phyloP scores from a whole-genome alignment of 176 grass and related monocot species.

The Poa pratensis region DNA sequence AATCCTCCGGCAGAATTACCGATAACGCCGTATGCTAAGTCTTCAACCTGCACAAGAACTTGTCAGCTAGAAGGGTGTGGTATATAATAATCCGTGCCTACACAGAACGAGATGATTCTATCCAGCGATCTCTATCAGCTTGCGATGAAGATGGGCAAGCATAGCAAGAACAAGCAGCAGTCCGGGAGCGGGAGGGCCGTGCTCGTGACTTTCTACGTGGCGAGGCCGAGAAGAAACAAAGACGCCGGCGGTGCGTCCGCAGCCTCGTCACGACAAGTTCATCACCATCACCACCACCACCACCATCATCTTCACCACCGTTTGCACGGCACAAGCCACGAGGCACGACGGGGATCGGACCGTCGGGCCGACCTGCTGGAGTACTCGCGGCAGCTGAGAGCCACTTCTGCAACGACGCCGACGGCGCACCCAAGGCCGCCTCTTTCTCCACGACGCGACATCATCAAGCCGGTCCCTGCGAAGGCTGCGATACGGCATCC shows the following conservation, averaged over 20 bases:
- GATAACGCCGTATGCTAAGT: background rate
- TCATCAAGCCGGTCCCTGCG: background rate
- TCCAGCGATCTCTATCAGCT: background rate
- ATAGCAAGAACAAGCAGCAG: slow-evolving; percentile 12
- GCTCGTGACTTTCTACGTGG: slow-evolving; percentile 41
- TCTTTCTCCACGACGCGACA: background rate
- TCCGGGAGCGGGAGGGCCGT: slow-evolving; percentile 16
- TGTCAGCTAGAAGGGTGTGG: background rate
- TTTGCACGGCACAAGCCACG: background rate
- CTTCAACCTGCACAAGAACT: background rate
- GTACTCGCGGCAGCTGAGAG: slow-evolving; percentile 50
- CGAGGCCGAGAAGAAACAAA: background rate
- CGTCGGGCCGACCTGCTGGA: slow-evolving; percentile 41
- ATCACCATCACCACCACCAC: slow-evolving; percentile 13
- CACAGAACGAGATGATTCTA: background rate
- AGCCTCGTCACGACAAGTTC: background rate
- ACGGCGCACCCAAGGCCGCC: background rate
- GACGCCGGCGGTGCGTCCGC: background rate
- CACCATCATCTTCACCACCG: background rate
- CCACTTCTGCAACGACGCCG: background rate
- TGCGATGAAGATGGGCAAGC: slow-evolving; percentile 34
- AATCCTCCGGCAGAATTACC: slow-evolving; percentile 33
- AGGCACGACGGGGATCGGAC: background rate
- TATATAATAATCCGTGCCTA: background rate
- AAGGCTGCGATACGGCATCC: too few species aligned